phyloP scores from a whole-genome alignment of 2,329 filamentous ascomycete species.

The Alternaria alternata region DNA sequence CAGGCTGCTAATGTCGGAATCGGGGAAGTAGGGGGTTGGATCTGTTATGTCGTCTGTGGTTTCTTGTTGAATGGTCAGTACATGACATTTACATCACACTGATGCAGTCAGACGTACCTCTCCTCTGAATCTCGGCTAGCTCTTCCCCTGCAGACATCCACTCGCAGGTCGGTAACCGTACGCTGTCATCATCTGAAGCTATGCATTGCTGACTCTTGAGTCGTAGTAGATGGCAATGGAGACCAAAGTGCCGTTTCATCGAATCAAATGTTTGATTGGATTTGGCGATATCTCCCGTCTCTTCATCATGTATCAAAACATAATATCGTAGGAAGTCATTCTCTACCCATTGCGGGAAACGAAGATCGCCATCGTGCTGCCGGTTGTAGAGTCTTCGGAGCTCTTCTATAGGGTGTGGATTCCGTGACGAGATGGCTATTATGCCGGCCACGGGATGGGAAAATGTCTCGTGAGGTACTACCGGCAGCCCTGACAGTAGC shows the following conservation, averaged over 20 bases:
- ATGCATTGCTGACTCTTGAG: conserved; percentile 85
- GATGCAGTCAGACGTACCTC: conserved; percentile 54
- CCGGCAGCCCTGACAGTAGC: conserved; percentile 78
- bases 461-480: conserved; percentile 90
- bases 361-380: conserved; percentile 78
- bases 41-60: conserved; percentile 75
- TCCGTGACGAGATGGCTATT: conserved; percentile 92
- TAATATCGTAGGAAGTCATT: conserved; percentile 95
- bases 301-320: conserved; percentile 94
- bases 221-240: conserved; percentile 92
- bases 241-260: conserved; percentile 98
- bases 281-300: conserved; percentile 88
- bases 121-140: conserved; percentile 73
- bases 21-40: conserved; percentile 81
- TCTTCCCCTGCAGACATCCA: conserved; percentile 93
- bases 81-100: background rate
- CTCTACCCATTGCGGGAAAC: conserved; percentile 84
- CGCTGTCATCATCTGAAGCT: conserved; percentile 89
- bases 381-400: conserved; percentile 83
- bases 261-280: conserved; percentile 93
- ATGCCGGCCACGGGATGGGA: conserved; percentile 93
- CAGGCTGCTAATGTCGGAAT: conserved; percentile 89
- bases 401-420: conserved; percentile 83
- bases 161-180: conserved; percentile 79
- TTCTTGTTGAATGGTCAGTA: conserved; percentile 53